Evolutionary conservation across 495 filamentous ascomycete genomes (phyloP).

Genomic region (Daldinia concentrica): DNA sequence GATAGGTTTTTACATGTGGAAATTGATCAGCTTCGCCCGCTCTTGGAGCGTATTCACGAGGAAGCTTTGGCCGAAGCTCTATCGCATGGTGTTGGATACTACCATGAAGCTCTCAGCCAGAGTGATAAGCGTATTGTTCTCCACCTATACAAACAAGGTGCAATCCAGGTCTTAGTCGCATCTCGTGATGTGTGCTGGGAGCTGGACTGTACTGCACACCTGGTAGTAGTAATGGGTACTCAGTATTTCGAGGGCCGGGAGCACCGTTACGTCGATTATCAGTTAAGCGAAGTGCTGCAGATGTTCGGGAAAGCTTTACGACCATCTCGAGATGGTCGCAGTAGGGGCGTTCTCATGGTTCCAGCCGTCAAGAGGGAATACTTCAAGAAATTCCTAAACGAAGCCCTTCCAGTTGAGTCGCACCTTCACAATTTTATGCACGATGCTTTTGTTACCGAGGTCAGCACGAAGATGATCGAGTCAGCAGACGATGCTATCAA

Average conservation of each 20-base stretch:
- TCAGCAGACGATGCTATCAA: slow-evolving; percentile 98
- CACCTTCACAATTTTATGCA: slow-evolving; percentile 90
- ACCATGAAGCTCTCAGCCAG: slow-evolving; percentile 87
- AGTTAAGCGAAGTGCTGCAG: slow-evolving; percentile 95
- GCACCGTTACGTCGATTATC: slow-evolving; percentile 97
- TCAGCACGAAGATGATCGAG: slow-evolving; percentile 90
- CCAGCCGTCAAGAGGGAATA: slow-evolving; percentile 94
- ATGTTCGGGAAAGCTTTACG: slow-evolving; percentile 97
- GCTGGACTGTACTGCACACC: slow-evolving; percentile 82
- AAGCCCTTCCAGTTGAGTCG: slow-evolving; percentile 94
- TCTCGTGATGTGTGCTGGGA: slow-evolving; percentile 98
- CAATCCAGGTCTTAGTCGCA: slow-evolving; percentile 91
- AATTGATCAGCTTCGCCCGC: slow-evolving; percentile 78
- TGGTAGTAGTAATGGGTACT: slow-evolving; percentile 98
- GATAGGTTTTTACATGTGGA: slow-evolving; percentile 90
- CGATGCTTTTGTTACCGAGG: slow-evolving; percentile 96
- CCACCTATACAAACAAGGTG: slow-evolving; percentile 88
- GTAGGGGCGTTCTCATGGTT: slow-evolving; percentile 93
- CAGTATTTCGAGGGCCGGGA: slow-evolving; percentile 98
- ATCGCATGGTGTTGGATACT: slow-evolving; percentile 97
- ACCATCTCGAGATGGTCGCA: slow-evolving; percentile 76
- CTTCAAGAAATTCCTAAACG: slow-evolving; percentile 98
- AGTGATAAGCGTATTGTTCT: slow-evolving; percentile 94
- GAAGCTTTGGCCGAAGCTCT: slow-evolving; percentile 86
- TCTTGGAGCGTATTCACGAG: slow-evolving; percentile 84